phyloP scores from a whole-genome alignment of 306 rosid genomes.

The Cotoneaster glaucophyllus region DNA sequence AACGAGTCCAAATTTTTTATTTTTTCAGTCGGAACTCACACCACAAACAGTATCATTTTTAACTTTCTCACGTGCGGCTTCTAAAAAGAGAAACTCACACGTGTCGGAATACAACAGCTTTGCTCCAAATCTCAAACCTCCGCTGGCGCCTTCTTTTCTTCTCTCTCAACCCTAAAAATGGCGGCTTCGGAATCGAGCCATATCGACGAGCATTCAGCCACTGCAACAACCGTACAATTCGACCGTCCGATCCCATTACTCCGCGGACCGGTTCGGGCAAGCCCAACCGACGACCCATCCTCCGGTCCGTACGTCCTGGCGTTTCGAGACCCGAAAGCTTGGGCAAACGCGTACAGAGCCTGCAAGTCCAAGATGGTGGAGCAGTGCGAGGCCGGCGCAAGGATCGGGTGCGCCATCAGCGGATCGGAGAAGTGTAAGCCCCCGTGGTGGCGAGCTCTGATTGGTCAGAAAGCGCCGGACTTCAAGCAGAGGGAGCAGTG shows the following conservation, averaged over 20 bases:
- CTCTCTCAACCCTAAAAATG: conserved; percentile 2
- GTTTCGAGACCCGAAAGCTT: conserved; percentile 55
- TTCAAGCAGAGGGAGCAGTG: conserved; percentile 54
- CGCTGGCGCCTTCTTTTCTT: neutral
- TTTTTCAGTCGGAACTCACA: neutral
- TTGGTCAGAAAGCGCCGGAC: conserved; percentile 33
- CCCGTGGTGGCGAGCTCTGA: conserved; percentile 68
- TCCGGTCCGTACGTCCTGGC: conserved; percentile 55
- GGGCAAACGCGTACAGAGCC: conserved; percentile 48
- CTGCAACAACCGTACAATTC: conserved; percentile 48
- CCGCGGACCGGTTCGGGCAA: conserved; percentile 56
- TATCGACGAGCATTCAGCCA: conserved; percentile 43
- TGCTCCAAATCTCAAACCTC: neutral
- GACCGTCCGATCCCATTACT: conserved; percentile 52
- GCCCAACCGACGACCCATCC: conserved; percentile 27
- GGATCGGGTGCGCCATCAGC: conserved; percentile 49
- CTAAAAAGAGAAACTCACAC: neutral
- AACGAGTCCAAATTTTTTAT: too few relatives aligned
- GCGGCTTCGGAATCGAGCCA: conserved; percentile 17
- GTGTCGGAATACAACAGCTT: neutral
- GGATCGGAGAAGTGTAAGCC: conserved; percentile 52
- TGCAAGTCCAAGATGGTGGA: conserved; percentile 48
- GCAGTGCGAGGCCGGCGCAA: conserved; percentile 72
- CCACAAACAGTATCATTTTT: neutral
- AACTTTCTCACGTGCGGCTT: neutral